Conservation (phyloP, 768 basidiomycete species). For the Amanita phalloides region DNA sequence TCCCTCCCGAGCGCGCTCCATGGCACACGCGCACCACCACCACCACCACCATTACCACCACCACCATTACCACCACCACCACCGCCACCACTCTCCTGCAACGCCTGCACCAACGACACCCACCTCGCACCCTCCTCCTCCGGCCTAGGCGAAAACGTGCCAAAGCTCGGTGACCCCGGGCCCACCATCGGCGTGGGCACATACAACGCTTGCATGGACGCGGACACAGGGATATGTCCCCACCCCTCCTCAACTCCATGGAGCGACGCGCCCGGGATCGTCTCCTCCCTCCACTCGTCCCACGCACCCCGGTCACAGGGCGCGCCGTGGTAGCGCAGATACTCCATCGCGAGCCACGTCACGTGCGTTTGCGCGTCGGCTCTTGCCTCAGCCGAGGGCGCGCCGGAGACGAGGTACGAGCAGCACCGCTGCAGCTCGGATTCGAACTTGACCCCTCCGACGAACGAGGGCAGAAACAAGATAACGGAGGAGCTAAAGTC, state of each 20-base stretch:
- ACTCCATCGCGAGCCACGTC: constrained; percentile 56
- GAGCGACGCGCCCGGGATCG: constrained; percentile 29
- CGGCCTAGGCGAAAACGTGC: constrained; percentile 45
- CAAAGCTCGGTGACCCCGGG: constrained; percentile 33
- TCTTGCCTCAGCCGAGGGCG: constrained; percentile 24
- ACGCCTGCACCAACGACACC: constrained; percentile 35
- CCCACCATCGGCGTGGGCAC: constrained; percentile 34
- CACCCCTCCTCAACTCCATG: constrained; percentile 15
- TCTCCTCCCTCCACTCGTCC: constrained; percentile 45
- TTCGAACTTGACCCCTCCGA: constrained; percentile 50
- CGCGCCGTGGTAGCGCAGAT: constrained; percentile 44
- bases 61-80: no score
- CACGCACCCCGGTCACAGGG: constrained; percentile 44
- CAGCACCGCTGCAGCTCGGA: constrained; percentile 60
- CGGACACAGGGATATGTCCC: constrained; percentile 27
- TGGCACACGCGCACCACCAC: constrained; percentile 18
- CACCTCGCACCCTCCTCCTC: constrained; percentile 26
- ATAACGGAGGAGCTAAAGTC: constrained; percentile 53
- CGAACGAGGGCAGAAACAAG: constrained; percentile 47
- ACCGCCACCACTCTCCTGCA: constrained; percentile 10
- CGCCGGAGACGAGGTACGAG: constrained; percentile 48
- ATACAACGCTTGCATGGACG: constrained; percentile 45
- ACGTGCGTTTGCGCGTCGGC: constrained; percentile 35
- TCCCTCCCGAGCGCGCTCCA: constrained; percentile 49
- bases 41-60: no score